phyloP scores from a whole-genome alignment of 2,329 filamentous ascomycete genomes.

The Fusarium sp. region DNA sequence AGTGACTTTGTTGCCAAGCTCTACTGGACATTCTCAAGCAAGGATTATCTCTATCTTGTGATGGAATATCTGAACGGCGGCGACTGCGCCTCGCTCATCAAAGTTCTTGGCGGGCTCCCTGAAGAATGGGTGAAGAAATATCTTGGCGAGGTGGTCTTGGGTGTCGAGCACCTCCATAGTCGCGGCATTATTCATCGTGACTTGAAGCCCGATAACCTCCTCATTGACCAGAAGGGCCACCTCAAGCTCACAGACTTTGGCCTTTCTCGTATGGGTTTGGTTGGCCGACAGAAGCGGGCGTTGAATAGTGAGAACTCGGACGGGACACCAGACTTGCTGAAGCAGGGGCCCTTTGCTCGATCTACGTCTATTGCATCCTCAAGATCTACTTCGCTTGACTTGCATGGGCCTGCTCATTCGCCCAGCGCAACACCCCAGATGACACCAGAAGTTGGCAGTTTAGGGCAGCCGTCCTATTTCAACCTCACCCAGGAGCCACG shows the following conservation, averaged over 20 bases:
- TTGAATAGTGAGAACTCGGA: constrained; percentile 82
- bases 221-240: constrained; percentile 97
- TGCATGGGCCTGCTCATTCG: constrained; percentile 78
- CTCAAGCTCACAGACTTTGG: constrained; percentile 98
- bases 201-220: constrained; percentile 94
- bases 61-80: constrained; percentile 99
- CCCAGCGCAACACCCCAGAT: constrained; percentile 88
- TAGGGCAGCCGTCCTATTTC: constrained; percentile 95
- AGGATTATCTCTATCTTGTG: constrained; percentile 97
- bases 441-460: constrained; percentile 74
- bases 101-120: constrained; percentile 88
- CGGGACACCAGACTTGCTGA: constrained; percentile 90
- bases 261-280: constrained; percentile 94
- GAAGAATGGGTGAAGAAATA: constrained; percentile 99
- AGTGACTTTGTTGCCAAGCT: constrained; percentile 99
- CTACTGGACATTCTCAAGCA: constrained; percentile 99
- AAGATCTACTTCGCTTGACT: constrained; percentile 91
- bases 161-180: constrained; percentile 94
- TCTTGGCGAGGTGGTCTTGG: constrained; percentile 94
- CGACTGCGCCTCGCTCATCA: constrained; percentile 96
- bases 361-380: constrained; percentile 90
- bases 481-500: constrained; percentile 76
- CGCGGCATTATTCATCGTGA: constrained; percentile 97
- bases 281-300: constrained; percentile 95
- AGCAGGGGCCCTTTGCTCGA: constrained; percentile 89